These are phyloP conservation scores for Calendula officinalis DNA, from an alignment of 129 eudicot genomes.

Conservation along the genomic window DNA sequence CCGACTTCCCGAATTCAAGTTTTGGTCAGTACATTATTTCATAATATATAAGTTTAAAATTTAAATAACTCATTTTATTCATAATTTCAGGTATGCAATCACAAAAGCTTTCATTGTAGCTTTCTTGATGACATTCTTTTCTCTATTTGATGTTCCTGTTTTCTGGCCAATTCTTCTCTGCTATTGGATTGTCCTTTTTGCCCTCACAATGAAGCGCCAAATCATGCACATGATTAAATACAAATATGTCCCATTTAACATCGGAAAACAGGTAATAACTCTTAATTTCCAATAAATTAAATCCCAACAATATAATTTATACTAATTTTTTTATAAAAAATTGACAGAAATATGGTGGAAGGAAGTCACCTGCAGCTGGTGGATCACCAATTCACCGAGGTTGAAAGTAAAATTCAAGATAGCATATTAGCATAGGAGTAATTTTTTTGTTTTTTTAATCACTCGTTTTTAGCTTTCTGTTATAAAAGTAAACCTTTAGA, in stretches of 20 bases:
- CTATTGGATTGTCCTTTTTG: constrained; percentile 60
- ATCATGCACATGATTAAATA: constrained; percentile 66
- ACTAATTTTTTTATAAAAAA: not conserved
- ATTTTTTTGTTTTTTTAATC: constrained; percentile 4
- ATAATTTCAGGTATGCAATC: constrained; percentile 56
- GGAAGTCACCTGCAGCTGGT: constrained; percentile 37
- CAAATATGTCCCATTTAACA: constrained; percentile 57
- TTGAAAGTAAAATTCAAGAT: constrained; percentile 32
- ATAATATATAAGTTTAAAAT: not conserved
- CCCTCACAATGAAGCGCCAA: constrained; percentile 67
- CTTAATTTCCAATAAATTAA: not conserved
- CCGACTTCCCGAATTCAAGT: constrained; percentile 64
- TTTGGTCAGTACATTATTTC: constrained; percentile 42
- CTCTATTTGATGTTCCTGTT: constrained; percentile 67
- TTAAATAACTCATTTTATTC: not conserved
- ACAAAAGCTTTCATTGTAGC: constrained; percentile 66
- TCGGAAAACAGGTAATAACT: constrained; percentile 54
- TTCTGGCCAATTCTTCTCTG: constrained; percentile 72
- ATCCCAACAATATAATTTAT: constrained; percentile 8
- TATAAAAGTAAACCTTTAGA: constrained; percentile 20
- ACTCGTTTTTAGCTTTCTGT: constrained; percentile 7
- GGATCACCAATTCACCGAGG: constrained; percentile 38
- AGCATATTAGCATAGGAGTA: constrained; percentile 40
- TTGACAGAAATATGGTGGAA: constrained; percentile 53
- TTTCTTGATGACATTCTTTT: constrained; percentile 58